Evolutionary conservation across 352 stramenopile genomes (phyloP), one percentile per base, ranked within the genome.

Genomic region (Pythium grandisporangium): DNA sequence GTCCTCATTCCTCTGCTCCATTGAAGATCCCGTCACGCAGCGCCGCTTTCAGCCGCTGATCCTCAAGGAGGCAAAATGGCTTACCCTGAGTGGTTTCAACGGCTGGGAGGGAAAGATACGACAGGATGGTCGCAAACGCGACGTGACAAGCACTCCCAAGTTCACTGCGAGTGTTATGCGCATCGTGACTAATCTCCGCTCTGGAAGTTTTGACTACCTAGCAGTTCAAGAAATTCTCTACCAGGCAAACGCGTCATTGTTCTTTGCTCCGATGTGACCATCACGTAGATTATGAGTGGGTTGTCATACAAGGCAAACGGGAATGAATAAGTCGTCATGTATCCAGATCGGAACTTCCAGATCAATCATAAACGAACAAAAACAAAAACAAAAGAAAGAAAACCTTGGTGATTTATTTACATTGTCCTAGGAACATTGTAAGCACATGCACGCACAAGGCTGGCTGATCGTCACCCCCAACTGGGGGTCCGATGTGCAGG

Each of bases 101-200:
- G 69, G 74, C 6, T 87, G 74, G 74, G 70, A 87, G 50, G 74
- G 74, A 14, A 69, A 71, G 35, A 35, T 70, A 12, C 70, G 74
- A 3, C 55, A 53, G 20, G 74, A 87, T 48, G 74, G 74, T 4
- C 60, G 70, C 21, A 69, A 56, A 30, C 53, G 59, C 5, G 62
- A 83, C 44, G 55, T 48, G 5, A 59, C 44, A 20, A 63, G 58
- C 20, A 43, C 60, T 6, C 74, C 74, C 4, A 59, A 78, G 37
- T 87, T 78, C 45, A 84, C 70, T 0, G 63, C 48, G 19, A 87
- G 74, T 45, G 34, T 82, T 35, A 39, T 37, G 14, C 70, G 74
- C 14, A 55, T 88, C 16, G 39, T 69, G 11, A 77, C 61, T 2
- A 88, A 84, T 46, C 46, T 87, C 5, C 41, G 58, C 22, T 84